Percentiles rank a stretch among this genome's conserved stretches.
Evolutionary conservation across 768 basidiomycete species (phyloP).

Genomic region (Tulasnella sp.): DNA sequence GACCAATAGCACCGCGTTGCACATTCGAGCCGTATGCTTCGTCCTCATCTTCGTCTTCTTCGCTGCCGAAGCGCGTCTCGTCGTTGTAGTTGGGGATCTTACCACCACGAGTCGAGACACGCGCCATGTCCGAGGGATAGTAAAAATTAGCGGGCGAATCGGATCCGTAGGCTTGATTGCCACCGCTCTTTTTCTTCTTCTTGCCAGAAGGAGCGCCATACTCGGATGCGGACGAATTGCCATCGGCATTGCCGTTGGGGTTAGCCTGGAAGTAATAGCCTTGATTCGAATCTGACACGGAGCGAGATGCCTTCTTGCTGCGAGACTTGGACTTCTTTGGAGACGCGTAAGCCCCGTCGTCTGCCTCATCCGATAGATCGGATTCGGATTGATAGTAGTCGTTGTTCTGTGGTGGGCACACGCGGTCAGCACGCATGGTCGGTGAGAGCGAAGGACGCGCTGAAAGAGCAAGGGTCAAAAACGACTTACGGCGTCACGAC

Average conservation of each 20-base stretch:
- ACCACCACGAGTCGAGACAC: conserved; percentile 62
- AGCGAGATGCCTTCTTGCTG: neutral
- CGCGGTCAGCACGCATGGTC: neutral
- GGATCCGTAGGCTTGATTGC: neutral
- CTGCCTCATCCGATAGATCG: conserved; percentile 8
- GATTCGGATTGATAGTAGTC: conserved; percentile 6
- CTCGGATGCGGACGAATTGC: conserved; percentile 44
- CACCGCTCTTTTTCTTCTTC: conserved; percentile 57
- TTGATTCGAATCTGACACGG: neutral
- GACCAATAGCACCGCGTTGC: neutral
- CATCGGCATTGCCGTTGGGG: conserved; percentile 59
- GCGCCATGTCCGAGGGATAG: conserved; percentile 39
- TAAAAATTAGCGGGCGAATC: neutral
- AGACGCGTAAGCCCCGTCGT: conserved; percentile 10
- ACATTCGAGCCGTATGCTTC: conserved; percentile 31
- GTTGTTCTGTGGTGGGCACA: conserved; percentile 6
- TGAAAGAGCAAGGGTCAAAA: neutral
- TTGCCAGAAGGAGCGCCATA: conserved; percentile 71
- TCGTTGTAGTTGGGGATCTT: conserved; percentile 68
- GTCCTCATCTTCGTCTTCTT: conserved; percentile 45
- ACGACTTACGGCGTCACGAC: neutral
- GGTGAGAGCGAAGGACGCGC: neutral
- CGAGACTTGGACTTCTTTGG: conserved; percentile 13
- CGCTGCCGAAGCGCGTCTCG: conserved; percentile 61
- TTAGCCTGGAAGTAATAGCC: neutral